Percentiles rank a stretch among this genome's conserved stretches.
Conservation (phyloP, 805 yeast species). For the Metschnikowia kofuensis region DNA sequence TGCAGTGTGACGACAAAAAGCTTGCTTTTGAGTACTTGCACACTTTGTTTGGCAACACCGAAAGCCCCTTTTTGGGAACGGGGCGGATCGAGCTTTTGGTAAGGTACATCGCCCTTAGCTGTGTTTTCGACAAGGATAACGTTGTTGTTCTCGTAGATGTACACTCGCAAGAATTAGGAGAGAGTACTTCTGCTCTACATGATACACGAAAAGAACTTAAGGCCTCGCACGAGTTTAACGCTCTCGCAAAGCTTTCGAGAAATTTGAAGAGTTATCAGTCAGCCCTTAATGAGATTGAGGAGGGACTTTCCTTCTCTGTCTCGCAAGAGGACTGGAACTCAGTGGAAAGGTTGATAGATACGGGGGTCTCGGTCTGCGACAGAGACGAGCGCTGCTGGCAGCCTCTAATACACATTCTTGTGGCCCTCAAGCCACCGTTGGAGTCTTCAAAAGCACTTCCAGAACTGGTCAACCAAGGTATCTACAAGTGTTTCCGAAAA, state of each 20-base stretch:
- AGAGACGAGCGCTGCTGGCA: constrained; percentile 31
- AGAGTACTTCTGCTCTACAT: background rate
- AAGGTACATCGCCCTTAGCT: constrained; percentile 26
- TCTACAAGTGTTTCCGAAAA: constrained; percentile 32
- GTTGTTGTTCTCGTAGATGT: constrained; percentile 17
- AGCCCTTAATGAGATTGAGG: constrained; percentile 32
- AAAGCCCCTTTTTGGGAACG: background rate
- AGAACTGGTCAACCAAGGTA: constrained; percentile 24
- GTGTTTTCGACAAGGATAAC: constrained; percentile 16
- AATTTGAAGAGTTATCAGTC: constrained; percentile 20
- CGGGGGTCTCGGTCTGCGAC: constrained; percentile 12
- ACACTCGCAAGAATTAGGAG: constrained; percentile 5
- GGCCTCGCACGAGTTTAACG: constrained; percentile 23
- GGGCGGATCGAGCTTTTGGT: constrained; percentile 9
- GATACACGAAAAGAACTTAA: constrained; percentile 18
- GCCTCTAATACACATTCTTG: constrained; percentile 24
- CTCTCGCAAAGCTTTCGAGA: constrained; percentile 31
- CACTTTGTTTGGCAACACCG: constrained; percentile 21
- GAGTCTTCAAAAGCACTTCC: constrained; percentile 15
- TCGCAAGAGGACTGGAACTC: background rate
- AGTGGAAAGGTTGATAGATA: constrained; percentile 3
- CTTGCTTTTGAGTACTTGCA: constrained; percentile 31
- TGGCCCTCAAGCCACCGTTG: constrained; percentile 5
- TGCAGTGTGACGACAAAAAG: constrained; percentile 24
- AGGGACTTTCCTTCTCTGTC: constrained; percentile 27